phyloP scores from a whole-genome alignment of 2,329 filamentous ascomycete genomes.

The Fulvia fulva region DNA sequence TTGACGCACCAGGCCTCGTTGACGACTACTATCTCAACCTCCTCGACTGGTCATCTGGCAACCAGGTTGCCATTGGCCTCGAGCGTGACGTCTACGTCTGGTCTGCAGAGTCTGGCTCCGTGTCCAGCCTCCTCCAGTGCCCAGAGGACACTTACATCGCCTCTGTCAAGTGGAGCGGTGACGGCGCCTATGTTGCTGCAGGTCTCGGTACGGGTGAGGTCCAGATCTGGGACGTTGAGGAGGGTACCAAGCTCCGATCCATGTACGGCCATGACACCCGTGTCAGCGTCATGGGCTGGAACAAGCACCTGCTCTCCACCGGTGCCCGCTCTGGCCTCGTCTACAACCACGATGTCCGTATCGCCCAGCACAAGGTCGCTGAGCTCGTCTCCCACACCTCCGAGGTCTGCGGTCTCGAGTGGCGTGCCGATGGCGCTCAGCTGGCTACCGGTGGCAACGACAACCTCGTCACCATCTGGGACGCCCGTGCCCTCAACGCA shows the following conservation, averaged over 20 bases:
- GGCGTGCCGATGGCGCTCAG: slow-evolving; percentile 93
- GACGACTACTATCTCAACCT: slow-evolving; percentile 99
- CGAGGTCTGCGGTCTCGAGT: slow-evolving; percentile 96
- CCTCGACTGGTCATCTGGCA: slow-evolving; percentile 94
- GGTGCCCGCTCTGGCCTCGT: slow-evolving; percentile 92
- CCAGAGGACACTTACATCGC: slow-evolving; percentile 90
- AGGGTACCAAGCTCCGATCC: slow-evolving; percentile 90
- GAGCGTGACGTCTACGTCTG: slow-evolving; percentile 98
- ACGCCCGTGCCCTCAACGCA: slow-evolving; percentile 84
- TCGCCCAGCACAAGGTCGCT: slow-evolving; percentile 95
- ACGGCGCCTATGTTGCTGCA: slow-evolving; percentile 93
- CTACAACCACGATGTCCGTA: slow-evolving; percentile 97
- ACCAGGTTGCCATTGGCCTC: slow-evolving; percentile 95
- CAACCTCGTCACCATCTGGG: slow-evolving; percentile 99
- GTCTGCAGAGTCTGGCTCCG: slow-evolving; percentile 90
- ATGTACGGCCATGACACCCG: slow-evolving; percentile 98
- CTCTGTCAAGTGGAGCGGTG: slow-evolving; percentile 97
- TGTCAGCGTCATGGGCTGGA: slow-evolving; percentile 98
- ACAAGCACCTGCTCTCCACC: slow-evolving; percentile 94
- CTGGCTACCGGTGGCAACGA: slow-evolving; percentile 97
- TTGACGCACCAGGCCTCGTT: slow-evolving; percentile 91
- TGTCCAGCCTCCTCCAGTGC: slow-evolving; percentile 84
- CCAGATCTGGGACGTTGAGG: slow-evolving; percentile 98
- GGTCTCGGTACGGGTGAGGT: slow-evolving; percentile 93
- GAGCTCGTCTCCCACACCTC: slow-evolving; percentile 96